Conservation (phyloP, 106 monocot species). For the Dendrobium officinale region DNA sequence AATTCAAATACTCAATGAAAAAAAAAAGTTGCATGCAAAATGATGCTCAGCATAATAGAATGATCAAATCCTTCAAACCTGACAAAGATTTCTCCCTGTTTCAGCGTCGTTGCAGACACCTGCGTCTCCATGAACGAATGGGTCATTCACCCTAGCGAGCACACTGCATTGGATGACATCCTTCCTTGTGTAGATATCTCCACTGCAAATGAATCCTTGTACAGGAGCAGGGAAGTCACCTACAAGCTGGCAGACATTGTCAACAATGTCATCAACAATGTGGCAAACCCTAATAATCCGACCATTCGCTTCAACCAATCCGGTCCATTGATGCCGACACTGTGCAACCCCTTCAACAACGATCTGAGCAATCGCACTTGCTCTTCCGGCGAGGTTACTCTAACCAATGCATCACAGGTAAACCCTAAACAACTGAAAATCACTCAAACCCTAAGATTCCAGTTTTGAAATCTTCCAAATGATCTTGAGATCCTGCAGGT, state of each 20-base stretch:
- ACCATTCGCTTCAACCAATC: conserved; percentile 52
- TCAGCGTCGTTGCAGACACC: conserved; percentile 58
- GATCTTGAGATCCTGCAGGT: conserved; percentile 18
- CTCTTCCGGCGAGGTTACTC: conserved; percentile 25
- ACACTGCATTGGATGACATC: conserved; percentile 66
- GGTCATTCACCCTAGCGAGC: conserved; percentile 54
- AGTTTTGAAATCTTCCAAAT: too few relatives aligned
- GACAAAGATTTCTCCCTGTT: background rate
- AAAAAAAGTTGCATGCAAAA: too few relatives aligned
- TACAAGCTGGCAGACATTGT: conserved; percentile 37
- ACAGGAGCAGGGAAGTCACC: conserved; percentile 41
- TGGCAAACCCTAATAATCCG: conserved; percentile 32
- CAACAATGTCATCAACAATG: conserved; percentile 30
- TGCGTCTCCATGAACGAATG: conserved; percentile 73
- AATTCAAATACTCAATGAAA: too few relatives aligned
- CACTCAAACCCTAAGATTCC: too few relatives aligned
- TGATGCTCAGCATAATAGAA: too few relatives aligned
- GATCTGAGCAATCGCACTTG: conserved; percentile 26
- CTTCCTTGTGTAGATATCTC: conserved; percentile 58
- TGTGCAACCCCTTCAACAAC: conserved; percentile 49
- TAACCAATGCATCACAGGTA: conserved; percentile 49
- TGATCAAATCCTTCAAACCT: background rate
- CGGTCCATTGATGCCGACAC: conserved; percentile 41
- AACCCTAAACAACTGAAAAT: background rate
- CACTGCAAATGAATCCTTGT: conserved; percentile 35